These are phyloP conservation scores for Hypsizygus marmoreus DNA, from an alignment of 768 basidiomycete species.

Conservation along the genomic window DNA sequence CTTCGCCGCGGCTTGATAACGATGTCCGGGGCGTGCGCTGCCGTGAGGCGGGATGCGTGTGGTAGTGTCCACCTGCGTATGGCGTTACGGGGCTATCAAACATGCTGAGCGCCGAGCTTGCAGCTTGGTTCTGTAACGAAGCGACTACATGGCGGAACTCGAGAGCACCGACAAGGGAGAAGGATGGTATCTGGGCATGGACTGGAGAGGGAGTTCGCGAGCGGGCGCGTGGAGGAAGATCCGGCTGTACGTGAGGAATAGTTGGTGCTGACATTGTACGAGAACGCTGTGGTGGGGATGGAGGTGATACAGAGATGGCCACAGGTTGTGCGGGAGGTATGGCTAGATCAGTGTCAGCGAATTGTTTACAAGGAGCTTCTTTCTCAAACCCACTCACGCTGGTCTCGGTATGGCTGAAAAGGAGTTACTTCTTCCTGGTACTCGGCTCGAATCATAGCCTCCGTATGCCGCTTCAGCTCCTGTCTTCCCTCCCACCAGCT, in stretches of 20 bases:
- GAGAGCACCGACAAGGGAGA: slow-evolving; percentile 91
- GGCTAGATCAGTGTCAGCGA: slow-evolving; percentile 4
- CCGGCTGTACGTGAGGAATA: slow-evolving; percentile 38
- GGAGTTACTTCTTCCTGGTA: slow-evolving; percentile 49
- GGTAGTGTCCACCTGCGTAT: slow-evolving; percentile 77
- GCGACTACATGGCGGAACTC: slow-evolving; percentile 94
- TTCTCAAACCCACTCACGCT: slow-evolving; percentile 43
- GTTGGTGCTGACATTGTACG: slow-evolving; percentile 43
- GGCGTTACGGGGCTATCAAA: slow-evolving; percentile 72
- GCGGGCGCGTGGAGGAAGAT: slow-evolving; percentile 40
- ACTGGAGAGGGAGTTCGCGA: slow-evolving; percentile 56
- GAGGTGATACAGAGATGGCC: slow-evolving; percentile 25
- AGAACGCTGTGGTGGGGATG: slow-evolving; percentile 31
- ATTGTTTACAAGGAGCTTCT: not conserved
- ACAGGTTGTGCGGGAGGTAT: slow-evolving; percentile 12
- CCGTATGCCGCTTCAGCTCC: slow-evolving; percentile 46
- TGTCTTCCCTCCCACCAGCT: slow-evolving; percentile 73
- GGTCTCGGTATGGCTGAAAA: slow-evolving; percentile 60
- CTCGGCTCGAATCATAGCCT: slow-evolving; percentile 59
- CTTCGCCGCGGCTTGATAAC: slow-evolving; percentile 32
- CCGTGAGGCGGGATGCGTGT: slow-evolving; percentile 32
- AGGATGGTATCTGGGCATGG: slow-evolving; percentile 67
- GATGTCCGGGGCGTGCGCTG: slow-evolving; percentile 26
- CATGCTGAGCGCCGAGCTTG: slow-evolving; percentile 53
- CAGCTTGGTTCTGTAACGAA: slow-evolving; percentile 71